Base-by-base conservation (phyloP, 2,329 filamentous ascomycete species). In the Aspergillus intermedius region DNA sequence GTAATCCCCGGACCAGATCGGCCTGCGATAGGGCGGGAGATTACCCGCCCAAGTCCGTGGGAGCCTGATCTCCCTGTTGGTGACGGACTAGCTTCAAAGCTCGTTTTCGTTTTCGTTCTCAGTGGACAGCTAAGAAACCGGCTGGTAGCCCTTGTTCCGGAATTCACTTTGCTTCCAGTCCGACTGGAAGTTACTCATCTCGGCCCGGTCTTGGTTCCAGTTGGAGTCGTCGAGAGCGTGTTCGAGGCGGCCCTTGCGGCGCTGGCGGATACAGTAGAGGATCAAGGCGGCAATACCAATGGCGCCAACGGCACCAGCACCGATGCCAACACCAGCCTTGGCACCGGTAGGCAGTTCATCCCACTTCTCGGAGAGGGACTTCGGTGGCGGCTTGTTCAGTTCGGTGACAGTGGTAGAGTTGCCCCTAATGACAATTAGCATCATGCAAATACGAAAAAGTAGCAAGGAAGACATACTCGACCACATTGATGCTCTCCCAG, bases 401-500 rank as follows among this genome's bases (percentile, higher is more conserved):
- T 68, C 59, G 1, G 61, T 48, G 10, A 53, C 53, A 45, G 87
- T 76, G 4, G 79, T 74, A 6, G 72, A 71, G 55, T 82, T 82
- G 58, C 94, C 87, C 47, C 93, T 82, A 60, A 77, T 42, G 32
- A 19, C 1, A 15, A 44, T 60, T 42, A 58, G 48, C 46, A 42
- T 17, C 13, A 17, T 5, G 13, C 17, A 10, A 4, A 3, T 6
- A 28, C n/a, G 5, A 5, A 12, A 7, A n/a, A 2, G 7, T n/a
- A 32, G 5, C n/a, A 44, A 21, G 22, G 17, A 12, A 8, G 10
- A 62, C 69, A 59, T 63, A 72, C 67, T 53, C 28, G 19, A 58
- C 60, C 80, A 80, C 58, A 44, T 84, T 74, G 64, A 87, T 87
- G 67, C 82, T 86, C 60, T 85, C 57, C 75, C 76, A 87, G 40